Evolutionary conservation across 352 stramenopile genomes (phyloP), one percentile per base, ranked within the genome.

Genomic region (Globisporangium takayamanum): DNA sequence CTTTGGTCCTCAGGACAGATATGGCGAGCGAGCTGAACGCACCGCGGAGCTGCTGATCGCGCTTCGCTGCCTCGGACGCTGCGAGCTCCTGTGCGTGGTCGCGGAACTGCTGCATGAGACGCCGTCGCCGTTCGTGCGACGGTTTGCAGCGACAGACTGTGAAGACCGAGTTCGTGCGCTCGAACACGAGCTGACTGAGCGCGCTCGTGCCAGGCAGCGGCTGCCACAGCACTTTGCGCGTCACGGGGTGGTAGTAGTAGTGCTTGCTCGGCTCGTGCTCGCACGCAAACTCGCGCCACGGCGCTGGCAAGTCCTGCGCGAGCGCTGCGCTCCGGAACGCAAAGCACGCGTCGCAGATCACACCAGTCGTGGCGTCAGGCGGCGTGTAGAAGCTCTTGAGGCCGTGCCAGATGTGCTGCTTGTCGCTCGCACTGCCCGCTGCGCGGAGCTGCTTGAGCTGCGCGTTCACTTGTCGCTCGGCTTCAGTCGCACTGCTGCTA

Each of bases 81-180:
- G 33, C 33, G 33, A 39, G 33, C 6, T 39, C 33, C 33, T 39
- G 33, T 12, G 33, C 33, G 33, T 39, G 33, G 33, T 39, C 33
- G 5, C 7, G 33, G 33, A 39, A 39, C 33, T 39, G 33, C 33
- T 82, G 64, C 72, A 84, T 79, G 14, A 81, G 68, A n/a, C 72
- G 68, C 1, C 57, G 41, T 0, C 76, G 73, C 8, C 71, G 62
- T 28, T 86, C 73, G 25, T 68, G 67, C 30, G 79, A 86, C 39
- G 74, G 79, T 14, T 83, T 86, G 47, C 76, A 89, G 53, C 59
- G 73, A 20, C 76, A 89, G 6, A 89, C 64, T n/a, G 64, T 83
- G 25, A 62, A 70, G 8, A 85, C 64, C 7, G 79, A 84, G 52
- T 83, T 84, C 1, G 76, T 87, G 42, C 67, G 67, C 46, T 82